Evolutionary conservation across 2,329 filamentous ascomycete genomes (phyloP), one percentile per base, ranked within the genome.

Genomic region (Fusarium albidum): DNA sequence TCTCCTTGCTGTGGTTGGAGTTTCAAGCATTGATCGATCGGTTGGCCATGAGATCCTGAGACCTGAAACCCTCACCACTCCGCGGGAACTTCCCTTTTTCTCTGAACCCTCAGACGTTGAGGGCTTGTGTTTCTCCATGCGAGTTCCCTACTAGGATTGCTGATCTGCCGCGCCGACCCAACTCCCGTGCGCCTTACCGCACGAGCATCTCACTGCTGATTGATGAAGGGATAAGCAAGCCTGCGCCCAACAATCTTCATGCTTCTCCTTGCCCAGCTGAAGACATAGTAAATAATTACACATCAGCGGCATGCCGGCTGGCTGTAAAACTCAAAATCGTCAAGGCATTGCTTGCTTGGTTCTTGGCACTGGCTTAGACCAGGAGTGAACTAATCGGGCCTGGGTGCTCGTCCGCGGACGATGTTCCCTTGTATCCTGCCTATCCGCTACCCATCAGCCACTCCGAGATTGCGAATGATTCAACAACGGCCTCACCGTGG

Each of bases 1-100:
- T 26, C 11, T 54, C 34, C 5, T 58, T 34, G 34, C 53, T 18
- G 42, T 42, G 14, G 45, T 35, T 17, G 29, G 52, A 53, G 57
- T 61, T 45, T 60, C 43, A 45, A 61, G 39, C 35, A 31, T 28
- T 32, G 18, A 39, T 57, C 48, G 41, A 61, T 52, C 35, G 43
- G 47, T 34, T 45, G 43, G 38, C 28, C 31, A n/a, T 41, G 14
- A 28, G 15, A 9, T 12, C 15, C 43, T 21, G 17, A 37, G 15
- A 50, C 25, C n/a, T 54, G 52, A 60, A 60, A 60, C 57, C 37
- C 41, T 21, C 21, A 21, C 21, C 21, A 21, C 21, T 21, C 21
- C 21, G n/a, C 21, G 21, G 7, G 21, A 21, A 21, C 11, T 14
- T 18, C 29, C 41, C 52, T 47, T 41, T 27, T 37, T 39, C 21